Evolutionary conservation across 169 alveolate genomes (phyloP), one percentile per base, ranked within the genome.

Genomic region (Theileria luwenshuni): DNA sequence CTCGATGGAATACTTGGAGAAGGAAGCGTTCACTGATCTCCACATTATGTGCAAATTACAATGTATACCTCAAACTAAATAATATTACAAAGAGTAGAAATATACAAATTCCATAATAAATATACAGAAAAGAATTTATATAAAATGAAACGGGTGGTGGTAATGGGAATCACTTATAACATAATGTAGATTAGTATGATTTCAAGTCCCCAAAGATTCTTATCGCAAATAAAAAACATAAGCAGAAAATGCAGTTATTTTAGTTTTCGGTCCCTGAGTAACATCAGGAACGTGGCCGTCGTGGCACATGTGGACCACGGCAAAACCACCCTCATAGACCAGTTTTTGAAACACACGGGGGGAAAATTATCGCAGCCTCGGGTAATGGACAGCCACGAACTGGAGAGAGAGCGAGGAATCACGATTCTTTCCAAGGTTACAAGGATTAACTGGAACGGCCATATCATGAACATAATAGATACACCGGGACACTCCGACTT

Each of bases 251-350:
- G 72, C 13, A 15, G 52, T 62, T 35, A 62, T 45, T 62, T 45
- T 32, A 30, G 45, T 45, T 68, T 64, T 48, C 83, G 89, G 32
- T 45, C 56, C 27, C 42, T 74, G 43, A 81, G 90, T 10, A 67
- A 54, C 69, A 95, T 98, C 27, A 90, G 99, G 69, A 98, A 98
- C 76, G 97, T 98, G 12, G 98, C 99, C 67, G 97, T 98, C 51
- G 94, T 98, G 45, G 99, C 99, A 42, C 99, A 98, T 84, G 99
- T 98, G 7, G 99, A 98, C 76, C 99, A 98, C 83, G 99, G 99
- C 27, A 98, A 98, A 87, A 97, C 99, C 27, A 95, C 99, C 0
- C 93, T 98, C 58, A 96, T 98, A 33, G 99, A 98, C 86, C 94
- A 84, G 52, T 70, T 90, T 35, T 74, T 90, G 70, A 84, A 75